phyloP scores from a whole-genome alignment of 257 asterid species.

The Schizonepeta tenuifolia region DNA sequence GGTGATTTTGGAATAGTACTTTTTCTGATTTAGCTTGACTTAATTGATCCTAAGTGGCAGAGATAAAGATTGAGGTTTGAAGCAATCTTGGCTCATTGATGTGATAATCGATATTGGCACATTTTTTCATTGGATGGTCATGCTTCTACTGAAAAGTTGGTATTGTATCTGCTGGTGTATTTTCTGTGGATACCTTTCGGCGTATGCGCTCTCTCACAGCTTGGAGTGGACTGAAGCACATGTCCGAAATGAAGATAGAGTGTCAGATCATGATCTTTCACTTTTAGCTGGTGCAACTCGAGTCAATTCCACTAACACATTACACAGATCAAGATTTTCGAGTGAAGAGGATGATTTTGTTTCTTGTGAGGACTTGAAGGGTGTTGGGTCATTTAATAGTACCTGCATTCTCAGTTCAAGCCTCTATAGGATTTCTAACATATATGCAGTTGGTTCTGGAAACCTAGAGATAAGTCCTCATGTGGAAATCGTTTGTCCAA shows the following conservation, averaged over 20 bases:
- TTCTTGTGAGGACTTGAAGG: constrained; percentile 89
- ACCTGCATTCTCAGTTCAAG: constrained; percentile 74
- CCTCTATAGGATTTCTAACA: constrained; percentile 49
- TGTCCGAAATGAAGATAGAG: constrained; percentile 34
- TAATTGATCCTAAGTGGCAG: constrained; percentile 21
- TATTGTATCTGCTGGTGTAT: constrained; percentile 63
- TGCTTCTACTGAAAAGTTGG: constrained; percentile 55
- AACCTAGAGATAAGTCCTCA: constrained; percentile 84
- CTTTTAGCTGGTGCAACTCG: constrained; percentile 39
- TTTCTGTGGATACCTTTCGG: constrained; percentile 57
- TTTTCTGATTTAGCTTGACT: constrained; percentile 29
- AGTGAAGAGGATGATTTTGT: constrained; percentile 38
- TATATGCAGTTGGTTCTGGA: constrained; percentile 70
- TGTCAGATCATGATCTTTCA: constrained; percentile 37
- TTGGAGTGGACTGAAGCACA: constrained; percentile 40
- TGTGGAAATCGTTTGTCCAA: constrained; percentile 69
- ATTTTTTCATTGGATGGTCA: constrained; percentile 49
- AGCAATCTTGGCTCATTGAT: constrained; percentile 31
- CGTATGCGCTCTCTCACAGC: constrained; percentile 43
- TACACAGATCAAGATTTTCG: constrained; percentile 34
- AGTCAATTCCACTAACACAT: constrained; percentile 22
- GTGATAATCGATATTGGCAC: constrained; percentile 41
- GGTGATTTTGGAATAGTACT: constrained; percentile 5
- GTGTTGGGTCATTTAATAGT: constrained; percentile 83
- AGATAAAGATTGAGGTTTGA: constrained; percentile 3